Evolutionary conservation across 1,139 yeast genomes (phyloP).

Genomic region (Geotrichum histeridarum): DNA sequence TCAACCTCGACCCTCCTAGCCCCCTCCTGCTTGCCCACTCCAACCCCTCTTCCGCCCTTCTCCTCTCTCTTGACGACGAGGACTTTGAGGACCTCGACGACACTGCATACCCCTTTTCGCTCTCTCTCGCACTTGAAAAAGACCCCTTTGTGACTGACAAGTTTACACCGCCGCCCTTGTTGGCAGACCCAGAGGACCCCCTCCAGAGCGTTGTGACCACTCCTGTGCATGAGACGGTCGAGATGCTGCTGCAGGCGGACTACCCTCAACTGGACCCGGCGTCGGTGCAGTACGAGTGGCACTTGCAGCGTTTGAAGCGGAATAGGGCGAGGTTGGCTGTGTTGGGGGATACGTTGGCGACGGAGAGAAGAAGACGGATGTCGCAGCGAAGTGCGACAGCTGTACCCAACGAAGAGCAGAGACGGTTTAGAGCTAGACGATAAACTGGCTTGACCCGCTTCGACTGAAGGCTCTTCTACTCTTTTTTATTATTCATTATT

Average conservation of each 20-base stretch:
- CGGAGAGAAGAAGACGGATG: not conserved
- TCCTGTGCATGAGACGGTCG: conserved; percentile 26
- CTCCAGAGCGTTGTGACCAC: conserved; percentile 23
- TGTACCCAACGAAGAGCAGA: conserved; percentile 7
- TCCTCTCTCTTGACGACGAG: not conserved
- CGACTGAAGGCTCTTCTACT: not conserved
- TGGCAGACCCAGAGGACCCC: conserved; percentile 31
- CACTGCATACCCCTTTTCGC: not conserved
- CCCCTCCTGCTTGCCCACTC: conserved; percentile 24
- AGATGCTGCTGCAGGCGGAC: conserved; percentile 25
- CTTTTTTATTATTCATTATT: not conserved
- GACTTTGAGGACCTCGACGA: conserved; percentile 1
- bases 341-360: conserved; percentile 21
- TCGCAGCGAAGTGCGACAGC: conserved; percentile 12
- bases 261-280: conserved; percentile 24
- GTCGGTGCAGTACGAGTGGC: conserved; percentile 24
- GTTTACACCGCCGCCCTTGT: conserved; percentile 28
- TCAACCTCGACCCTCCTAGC: conserved; percentile 27
- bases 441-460: not conserved
- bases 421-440: conserved; percentile 9
- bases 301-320: conserved; percentile 25
- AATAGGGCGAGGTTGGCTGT: conserved; percentile 26
- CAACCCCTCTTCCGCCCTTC: not conserved
- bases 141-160: conserved; percentile 26
- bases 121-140: conserved; percentile 19